Percentiles rank a stretch among this genome's conserved stretches.
These are phyloP conservation scores for Dothiorella sarmentorum DNA, from an alignment of 2,329 filamentous ascomycete genomes.

Conservation along the genomic window DNA sequence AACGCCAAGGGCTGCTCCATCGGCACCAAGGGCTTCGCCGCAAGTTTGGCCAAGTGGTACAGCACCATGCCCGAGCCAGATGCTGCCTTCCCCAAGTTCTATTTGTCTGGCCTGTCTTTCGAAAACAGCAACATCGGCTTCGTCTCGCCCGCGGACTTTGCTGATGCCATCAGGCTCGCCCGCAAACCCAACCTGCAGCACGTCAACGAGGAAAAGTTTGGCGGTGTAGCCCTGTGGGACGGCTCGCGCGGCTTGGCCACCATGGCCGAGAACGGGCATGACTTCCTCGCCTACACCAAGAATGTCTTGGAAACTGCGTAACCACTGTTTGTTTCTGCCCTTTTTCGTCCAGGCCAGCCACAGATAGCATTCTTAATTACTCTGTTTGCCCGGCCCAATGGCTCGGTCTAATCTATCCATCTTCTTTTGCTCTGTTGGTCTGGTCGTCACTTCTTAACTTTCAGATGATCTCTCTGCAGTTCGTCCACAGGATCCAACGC, in stretches of 20 bases:
- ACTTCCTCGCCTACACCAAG: slow-evolving; percentile 15
- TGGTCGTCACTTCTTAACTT: background rate
- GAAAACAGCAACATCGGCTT: slow-evolving; percentile 12
- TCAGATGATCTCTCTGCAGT: background rate
- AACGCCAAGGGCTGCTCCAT: slow-evolving; percentile 10
- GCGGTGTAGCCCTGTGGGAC: slow-evolving; percentile 13
- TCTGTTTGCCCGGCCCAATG: background rate
- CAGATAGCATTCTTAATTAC: slow-evolving; percentile 7
- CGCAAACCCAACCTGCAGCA: background rate
- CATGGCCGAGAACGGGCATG: background rate
- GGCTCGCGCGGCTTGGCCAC: slow-evolving; percentile 10
- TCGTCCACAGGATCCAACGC: background rate
- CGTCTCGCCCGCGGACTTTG: slow-evolving; percentile 1
- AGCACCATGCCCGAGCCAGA: background rate
- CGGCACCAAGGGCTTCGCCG: background rate
- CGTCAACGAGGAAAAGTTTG: slow-evolving; percentile 12
- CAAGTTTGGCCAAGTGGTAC: slow-evolving; percentile 1
- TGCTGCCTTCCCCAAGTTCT: background rate
- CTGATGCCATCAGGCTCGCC: background rate
- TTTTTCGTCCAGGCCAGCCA: background rate
- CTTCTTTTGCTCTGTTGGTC: background rate
- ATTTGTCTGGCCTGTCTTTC: slow-evolving; percentile 6
- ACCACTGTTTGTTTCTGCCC: background rate
- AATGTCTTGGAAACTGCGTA: slow-evolving; percentile 8
- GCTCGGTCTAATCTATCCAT: background rate